Evolutionary conservation across 139 green algal genomes (phyloP), one percentile per base, ranked within the genome.

Genomic region (Protoeuglena noctilucae): DNA sequence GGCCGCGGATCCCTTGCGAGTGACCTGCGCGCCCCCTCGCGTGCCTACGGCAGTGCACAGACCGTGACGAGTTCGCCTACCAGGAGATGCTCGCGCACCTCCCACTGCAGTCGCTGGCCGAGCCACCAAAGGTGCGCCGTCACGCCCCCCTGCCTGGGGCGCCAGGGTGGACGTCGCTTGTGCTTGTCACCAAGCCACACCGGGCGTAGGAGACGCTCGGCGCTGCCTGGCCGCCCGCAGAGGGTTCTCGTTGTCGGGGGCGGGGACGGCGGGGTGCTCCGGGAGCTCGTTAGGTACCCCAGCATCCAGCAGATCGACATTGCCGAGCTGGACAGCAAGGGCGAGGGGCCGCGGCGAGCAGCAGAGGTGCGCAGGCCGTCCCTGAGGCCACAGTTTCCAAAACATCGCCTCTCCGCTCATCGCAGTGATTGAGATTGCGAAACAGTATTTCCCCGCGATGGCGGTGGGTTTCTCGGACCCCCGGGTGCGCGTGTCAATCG

Each of bases 21-120:
- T n/a, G n/a, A n/a, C n/a, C n/a, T n/a, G n/a, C n/a, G n/a, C n/a
- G n/a, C n/a, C n/a, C n/a, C n/a, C n/a, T n/a, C n/a, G n/a, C n/a
- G n/a, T n/a, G n/a, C n/a, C n/a, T n/a, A n/a, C n/a, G n/a, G n/a
- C n/a, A 99, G 64, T 80, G 71, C 53, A 98, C 91, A 18, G 80
- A 96, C 23, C 64, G 75, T 2, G 92, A 99, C 58, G 92, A 99
- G 67, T 93, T 91, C 52, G 75, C 80, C 3, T 99, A 99, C 70
- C 85, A 94, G 70, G 92, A 99, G 70, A 97, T 98, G 91, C 94
- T 99, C 30, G 65, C 82, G 1, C 86, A 99, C 67, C 58, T 99
- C 27, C 82, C 92, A 1, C 56, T 95, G 27, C 34, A 43, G 34
- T 7, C 34, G 34, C 34, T 43, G 34, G 9, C 9, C 9, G 9